Base-by-base conservation (phyloP, 2,329 filamentous ascomycete species). In the Neonectria hederae region DNA sequence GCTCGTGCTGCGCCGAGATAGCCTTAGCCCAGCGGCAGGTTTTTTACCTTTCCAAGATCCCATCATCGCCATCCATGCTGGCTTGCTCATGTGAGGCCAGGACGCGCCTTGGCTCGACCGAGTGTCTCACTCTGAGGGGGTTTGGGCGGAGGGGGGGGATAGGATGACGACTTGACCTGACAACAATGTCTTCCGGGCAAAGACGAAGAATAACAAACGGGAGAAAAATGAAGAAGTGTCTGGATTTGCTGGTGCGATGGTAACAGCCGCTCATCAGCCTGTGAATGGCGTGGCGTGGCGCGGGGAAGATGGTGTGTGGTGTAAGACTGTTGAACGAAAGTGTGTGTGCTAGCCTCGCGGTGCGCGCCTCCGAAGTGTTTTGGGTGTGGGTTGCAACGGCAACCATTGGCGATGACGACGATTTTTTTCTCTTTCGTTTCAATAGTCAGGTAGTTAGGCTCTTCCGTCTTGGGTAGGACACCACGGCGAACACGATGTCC, bases 401-500 rank as follows among this genome's bases (percentile, higher is more conserved):
- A 51, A 32, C 48, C 5, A 51, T 51, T 51, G 28, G 48, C 48
- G 48, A 51, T 30, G 22, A 32, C 53, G 38, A 28, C 38, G 26
- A 14, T 19, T 49, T 17, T 54, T 43, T 54, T 54, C 17, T 24
- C 10, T 54, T 49, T 28, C n/a, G 19, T 45, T 54, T 38, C 14
- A 38, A n/a, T 38, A 38, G 35, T 28, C n/a, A n/a, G n/a, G n/a
- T n/a, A n/a, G n/a, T 38, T 17, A 19, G 53, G 28, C 38, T 42
- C 24, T 45, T 43, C 38, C 26, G 28, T 40, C 45, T 13, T 26
- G 24, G 28, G 53, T 28, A 62, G 60, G 60, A 53, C 32, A 54
- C 60, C 48, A 53, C 14, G 35, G 54, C 59, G 59, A 56, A 46
- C 38, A 62, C 54, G 59, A 62, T 46, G 54, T 46, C 52, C 42